A percentile compares a stretch with the other conserved stretches of the same genome.
Conservation (phyloP, 1,139 yeast species). For the Spencermartinsiella ligniputridi region DNA sequence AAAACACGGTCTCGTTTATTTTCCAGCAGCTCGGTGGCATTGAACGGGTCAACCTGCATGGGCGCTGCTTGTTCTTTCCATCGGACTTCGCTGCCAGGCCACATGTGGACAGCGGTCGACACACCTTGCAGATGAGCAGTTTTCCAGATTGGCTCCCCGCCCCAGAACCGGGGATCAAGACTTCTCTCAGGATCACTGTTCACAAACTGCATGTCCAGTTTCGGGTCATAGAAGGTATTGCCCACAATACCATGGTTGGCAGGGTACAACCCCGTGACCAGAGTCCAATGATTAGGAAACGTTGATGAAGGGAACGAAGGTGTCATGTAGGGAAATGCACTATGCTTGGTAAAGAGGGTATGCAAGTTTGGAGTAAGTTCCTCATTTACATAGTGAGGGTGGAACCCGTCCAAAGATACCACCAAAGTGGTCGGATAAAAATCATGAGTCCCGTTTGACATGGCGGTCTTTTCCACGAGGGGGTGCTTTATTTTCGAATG, state of each 20-base stretch:
- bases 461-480: conserved; percentile 26
- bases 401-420: conserved; percentile 82
- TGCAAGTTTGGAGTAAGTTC: conserved; percentile 68
- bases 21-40: conserved; percentile 57
- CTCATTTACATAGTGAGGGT: conserved; percentile 77
- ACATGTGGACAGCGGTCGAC: conserved; percentile 82
- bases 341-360: conserved; percentile 47
- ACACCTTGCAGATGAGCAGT: conserved; percentile 67
- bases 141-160: conserved; percentile 86
- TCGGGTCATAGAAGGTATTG: conserved; percentile 71
- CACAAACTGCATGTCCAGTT: conserved; percentile 50
- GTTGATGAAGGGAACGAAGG: conserved; percentile 90
- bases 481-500: neutral
- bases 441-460: conserved; percentile 65
- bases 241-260: conserved; percentile 84
- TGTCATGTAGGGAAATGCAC: conserved; percentile 76
- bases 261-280: conserved; percentile 82
- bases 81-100: conserved; percentile 88
- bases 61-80: conserved; percentile 35
- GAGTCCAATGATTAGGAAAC: conserved; percentile 88
- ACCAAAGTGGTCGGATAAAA: conserved; percentile 76
- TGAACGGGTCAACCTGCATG: conserved; percentile 55
- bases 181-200: conserved; percentile 59
- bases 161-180: conserved; percentile 69
- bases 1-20: conserved; percentile 54